A percentile compares a stretch with the other conserved stretches of the same genome.
Conservation (phyloP, 169 alveolate species). For the Eimeria nieschulzi region DNA sequence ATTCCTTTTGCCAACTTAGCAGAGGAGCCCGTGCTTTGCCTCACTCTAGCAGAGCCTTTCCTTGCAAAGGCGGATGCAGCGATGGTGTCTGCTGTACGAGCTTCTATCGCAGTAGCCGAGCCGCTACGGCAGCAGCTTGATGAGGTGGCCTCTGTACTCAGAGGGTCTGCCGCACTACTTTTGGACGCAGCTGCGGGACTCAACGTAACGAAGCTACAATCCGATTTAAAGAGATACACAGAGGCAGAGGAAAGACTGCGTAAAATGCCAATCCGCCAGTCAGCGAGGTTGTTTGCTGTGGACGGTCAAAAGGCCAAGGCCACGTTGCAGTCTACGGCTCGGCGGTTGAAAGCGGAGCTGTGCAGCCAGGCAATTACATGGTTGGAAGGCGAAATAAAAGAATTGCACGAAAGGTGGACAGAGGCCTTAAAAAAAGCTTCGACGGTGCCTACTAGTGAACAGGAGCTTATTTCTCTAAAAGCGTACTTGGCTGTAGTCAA, state of each 20-base stretch:
- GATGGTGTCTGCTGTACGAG: constrained; percentile 51
- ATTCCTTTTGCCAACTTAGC: constrained; percentile 36
- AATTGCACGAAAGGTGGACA: constrained; percentile 33
- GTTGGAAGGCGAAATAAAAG: constrained; percentile 47
- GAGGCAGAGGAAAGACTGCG: constrained; percentile 35
- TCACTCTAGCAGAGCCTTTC: constrained; percentile 42
- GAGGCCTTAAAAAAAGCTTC: constrained; percentile 41
- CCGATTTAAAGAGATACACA: not conserved
- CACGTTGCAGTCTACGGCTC: constrained; percentile 22
- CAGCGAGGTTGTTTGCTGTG: constrained; percentile 43
- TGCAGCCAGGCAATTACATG: constrained; percentile 57
- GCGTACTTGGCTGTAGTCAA: constrained; percentile 47
- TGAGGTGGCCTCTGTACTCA: constrained; percentile 40
- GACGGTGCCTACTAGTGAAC: constrained; percentile 41
- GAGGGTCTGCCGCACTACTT: constrained; percentile 21
- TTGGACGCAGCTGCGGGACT: constrained; percentile 6
- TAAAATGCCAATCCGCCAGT: constrained; percentile 7
- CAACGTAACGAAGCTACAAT: not conserved
- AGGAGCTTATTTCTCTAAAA: constrained; percentile 39
- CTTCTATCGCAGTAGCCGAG: constrained; percentile 51
- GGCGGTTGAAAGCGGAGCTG: not conserved
- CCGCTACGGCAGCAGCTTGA: constrained; percentile 44
- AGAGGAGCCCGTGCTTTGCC: constrained; percentile 43
- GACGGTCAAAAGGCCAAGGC: constrained; percentile 48
- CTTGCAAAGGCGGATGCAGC: constrained; percentile 41